phyloP scores from a whole-genome alignment of 768 basidiomycete genomes.

The Tremella fuciformis region DNA sequence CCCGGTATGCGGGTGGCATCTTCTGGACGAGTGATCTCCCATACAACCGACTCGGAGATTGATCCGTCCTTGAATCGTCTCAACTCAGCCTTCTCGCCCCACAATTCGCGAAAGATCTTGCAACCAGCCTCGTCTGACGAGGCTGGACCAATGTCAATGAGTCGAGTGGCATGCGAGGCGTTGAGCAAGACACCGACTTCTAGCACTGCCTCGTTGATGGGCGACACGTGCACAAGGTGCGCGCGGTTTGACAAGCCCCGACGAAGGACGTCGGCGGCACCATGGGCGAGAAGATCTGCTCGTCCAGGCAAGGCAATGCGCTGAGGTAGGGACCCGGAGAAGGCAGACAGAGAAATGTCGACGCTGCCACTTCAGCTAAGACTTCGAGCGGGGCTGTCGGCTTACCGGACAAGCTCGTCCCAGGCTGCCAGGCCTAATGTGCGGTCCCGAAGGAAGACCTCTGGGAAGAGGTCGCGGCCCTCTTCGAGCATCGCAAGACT shows the following conservation, averaged over 20 bases:
- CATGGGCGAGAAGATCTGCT: slow-evolving; percentile 29
- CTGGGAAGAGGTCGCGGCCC: slow-evolving; percentile 62
- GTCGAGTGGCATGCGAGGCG: slow-evolving; percentile 67
- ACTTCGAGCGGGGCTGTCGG: not conserved
- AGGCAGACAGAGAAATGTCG: slow-evolving; percentile 29
- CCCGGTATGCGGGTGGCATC: slow-evolving; percentile 75
- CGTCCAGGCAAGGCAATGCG: slow-evolving; percentile 30
- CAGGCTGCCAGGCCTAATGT: slow-evolving; percentile 66
- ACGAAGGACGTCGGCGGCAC: slow-evolving; percentile 52
- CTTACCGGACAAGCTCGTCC: slow-evolving; percentile 56
- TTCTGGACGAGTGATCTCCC: slow-evolving; percentile 76
- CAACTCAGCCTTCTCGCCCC: slow-evolving; percentile 89
- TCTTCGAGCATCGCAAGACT: slow-evolving; percentile 67
- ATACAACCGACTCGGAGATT: slow-evolving; percentile 91
- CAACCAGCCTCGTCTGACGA: slow-evolving; percentile 56
- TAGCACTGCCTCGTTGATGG: slow-evolving; percentile 50
- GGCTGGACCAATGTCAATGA: slow-evolving; percentile 88
- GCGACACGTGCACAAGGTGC: slow-evolving; percentile 63
- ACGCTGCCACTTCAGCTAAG: slow-evolving; percentile 34
- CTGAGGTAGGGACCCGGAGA: slow-evolving; percentile 7
- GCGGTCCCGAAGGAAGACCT: slow-evolving; percentile 70
- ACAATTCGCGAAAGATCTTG: slow-evolving; percentile 72
- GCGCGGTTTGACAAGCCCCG: slow-evolving; percentile 72
- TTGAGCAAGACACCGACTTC: slow-evolving; percentile 75
- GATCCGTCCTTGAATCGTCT: slow-evolving; percentile 94